Percentiles rank a stretch among this genome's conserved stretches.
Conservation (phyloP, 345 rosid species). For the Bruguiera gymnorhiza region DNA sequence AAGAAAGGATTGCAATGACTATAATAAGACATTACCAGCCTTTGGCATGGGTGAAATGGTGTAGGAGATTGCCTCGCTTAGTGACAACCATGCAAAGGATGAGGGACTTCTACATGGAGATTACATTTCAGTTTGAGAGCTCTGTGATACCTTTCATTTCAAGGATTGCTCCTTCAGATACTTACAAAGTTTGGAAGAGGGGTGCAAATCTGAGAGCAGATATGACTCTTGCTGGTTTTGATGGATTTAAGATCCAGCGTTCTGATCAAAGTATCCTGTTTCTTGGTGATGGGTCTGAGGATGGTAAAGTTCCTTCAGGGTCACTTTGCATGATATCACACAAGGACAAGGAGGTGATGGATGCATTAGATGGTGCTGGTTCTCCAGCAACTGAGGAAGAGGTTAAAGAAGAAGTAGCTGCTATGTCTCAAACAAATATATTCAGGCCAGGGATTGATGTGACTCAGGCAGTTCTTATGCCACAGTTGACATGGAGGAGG, state of each 20-base stretch:
- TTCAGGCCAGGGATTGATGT: constrained; percentile 97
- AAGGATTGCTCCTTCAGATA: constrained; percentile 91
- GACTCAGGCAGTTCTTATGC: constrained; percentile 79
- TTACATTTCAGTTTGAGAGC: constrained; percentile 90
- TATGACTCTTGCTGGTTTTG: constrained; percentile 98
- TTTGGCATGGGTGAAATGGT: constrained; percentile 96
- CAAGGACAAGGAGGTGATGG: constrained; percentile 91
- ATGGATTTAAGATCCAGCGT: constrained; percentile 84
- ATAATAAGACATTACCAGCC: constrained; percentile 87
- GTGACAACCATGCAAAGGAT: constrained; percentile 70
- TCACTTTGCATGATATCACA: constrained; percentile 89
- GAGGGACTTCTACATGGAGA: constrained; percentile 98
- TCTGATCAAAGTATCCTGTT: constrained; percentile 88
- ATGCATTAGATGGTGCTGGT: constrained; percentile 90
- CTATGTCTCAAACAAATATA: constrained; percentile 86
- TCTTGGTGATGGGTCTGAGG: constrained; percentile 94
- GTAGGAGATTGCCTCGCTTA: constrained; percentile 86
- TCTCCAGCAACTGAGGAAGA: constrained; percentile 79
- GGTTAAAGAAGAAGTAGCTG: constrained; percentile 77
- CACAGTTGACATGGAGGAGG: constrained; percentile 90
- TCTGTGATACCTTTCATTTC: constrained; percentile 91
- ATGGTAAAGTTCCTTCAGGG: constrained; percentile 67
- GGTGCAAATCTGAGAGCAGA: constrained; percentile 94
- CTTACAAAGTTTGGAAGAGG: constrained; percentile 89
- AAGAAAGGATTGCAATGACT: constrained; percentile 70